Evolutionary conservation across 495 filamentous ascomycete species (phyloP).

Genomic region (Penicillium coprophilum): DNA sequence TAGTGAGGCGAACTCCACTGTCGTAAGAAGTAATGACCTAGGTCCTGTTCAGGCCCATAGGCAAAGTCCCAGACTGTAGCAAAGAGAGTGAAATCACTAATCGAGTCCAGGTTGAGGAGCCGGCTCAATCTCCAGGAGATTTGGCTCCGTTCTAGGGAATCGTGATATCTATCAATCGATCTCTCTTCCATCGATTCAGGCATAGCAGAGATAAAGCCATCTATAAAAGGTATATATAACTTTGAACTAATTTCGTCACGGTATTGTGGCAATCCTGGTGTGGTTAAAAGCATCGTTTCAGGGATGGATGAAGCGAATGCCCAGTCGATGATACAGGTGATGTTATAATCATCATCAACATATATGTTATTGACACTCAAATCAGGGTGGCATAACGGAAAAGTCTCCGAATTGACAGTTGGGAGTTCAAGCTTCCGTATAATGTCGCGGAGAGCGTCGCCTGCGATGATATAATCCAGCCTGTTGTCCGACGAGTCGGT

Average conservation of each 20-base stretch:
- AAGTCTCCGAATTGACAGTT: conserved; percentile 13
- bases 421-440: conserved; percentile 18
- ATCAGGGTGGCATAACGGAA: conserved; percentile 23
- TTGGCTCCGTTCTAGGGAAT: conserved; percentile 15
- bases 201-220: conserved; percentile 20
- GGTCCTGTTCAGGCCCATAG: conserved; percentile 12
- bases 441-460: conserved; percentile 29
- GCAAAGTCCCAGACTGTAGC: conserved; percentile 18
- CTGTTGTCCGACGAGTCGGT: conserved; percentile 28
- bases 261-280: conserved; percentile 31
- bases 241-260: conserved; percentile 22
- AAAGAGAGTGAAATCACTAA: conserved; percentile 20
- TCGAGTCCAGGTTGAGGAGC: conserved; percentile 24
- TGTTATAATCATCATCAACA: conserved; percentile 38
- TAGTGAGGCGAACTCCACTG: conserved; percentile 21
- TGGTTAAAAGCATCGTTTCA: conserved; percentile 23
- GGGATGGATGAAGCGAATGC: conserved; percentile 27
- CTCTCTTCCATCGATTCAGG: conserved; percentile 11
- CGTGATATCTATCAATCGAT: conserved; percentile 14
- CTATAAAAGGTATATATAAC: conserved; percentile 13
- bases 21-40: conserved; percentile 19
- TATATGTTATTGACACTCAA: conserved; percentile 35
- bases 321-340: conserved; percentile 42
- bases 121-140: conserved; percentile 23
- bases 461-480: conserved; percentile 35